Evolutionary conservation across 805 yeast genomes (phyloP).

Genomic region (Starmerella sp.): DNA sequence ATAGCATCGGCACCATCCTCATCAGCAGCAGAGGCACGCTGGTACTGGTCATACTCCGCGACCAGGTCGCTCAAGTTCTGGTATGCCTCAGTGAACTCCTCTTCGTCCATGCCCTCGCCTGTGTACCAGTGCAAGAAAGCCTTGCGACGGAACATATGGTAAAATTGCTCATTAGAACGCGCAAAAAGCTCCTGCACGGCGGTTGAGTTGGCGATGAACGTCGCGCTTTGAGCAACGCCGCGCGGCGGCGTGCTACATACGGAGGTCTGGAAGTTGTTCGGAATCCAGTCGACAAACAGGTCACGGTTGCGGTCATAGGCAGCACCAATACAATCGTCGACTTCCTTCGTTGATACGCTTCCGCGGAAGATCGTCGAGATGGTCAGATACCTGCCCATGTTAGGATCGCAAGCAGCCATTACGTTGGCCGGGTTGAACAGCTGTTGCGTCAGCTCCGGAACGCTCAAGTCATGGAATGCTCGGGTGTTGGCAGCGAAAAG

Average conservation of each 20-base stretch:
- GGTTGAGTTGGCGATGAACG: slow-evolving; percentile 89
- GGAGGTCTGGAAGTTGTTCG: slow-evolving; percentile 90
- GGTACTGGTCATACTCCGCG: slow-evolving; percentile 87
- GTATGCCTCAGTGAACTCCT: slow-evolving; percentile 91
- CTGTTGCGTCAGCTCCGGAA: slow-evolving; percentile 90
- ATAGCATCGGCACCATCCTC: slow-evolving; percentile 48
- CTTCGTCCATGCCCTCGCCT: slow-evolving; percentile 92
- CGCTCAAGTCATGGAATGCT: slow-evolving; percentile 75
- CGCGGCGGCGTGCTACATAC: slow-evolving; percentile 87
- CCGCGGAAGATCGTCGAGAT: slow-evolving; percentile 94
- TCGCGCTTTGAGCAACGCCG: slow-evolving; percentile 79
- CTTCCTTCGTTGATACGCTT: slow-evolving; percentile 85
- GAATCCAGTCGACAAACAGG: slow-evolving; percentile 91
- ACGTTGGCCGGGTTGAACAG: slow-evolving; percentile 84
- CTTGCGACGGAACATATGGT: slow-evolving; percentile 85
- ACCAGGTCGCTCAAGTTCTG: slow-evolving; percentile 85
- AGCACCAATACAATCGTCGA: slow-evolving; percentile 85
- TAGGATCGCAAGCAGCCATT: slow-evolving; percentile 95
- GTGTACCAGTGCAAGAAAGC: slow-evolving; percentile 97
- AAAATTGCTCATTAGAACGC: slow-evolving; percentile 82
- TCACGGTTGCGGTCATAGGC: slow-evolving; percentile 75
- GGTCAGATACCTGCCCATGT: slow-evolving; percentile 83
- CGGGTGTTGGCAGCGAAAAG: slow-evolving; percentile 70
- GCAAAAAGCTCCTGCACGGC: slow-evolving; percentile 87
- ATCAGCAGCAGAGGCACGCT: slow-evolving; percentile 70